Base-by-base conservation (phyloP, 768 basidiomycete genomes). In the Suillus americanus region DNA sequence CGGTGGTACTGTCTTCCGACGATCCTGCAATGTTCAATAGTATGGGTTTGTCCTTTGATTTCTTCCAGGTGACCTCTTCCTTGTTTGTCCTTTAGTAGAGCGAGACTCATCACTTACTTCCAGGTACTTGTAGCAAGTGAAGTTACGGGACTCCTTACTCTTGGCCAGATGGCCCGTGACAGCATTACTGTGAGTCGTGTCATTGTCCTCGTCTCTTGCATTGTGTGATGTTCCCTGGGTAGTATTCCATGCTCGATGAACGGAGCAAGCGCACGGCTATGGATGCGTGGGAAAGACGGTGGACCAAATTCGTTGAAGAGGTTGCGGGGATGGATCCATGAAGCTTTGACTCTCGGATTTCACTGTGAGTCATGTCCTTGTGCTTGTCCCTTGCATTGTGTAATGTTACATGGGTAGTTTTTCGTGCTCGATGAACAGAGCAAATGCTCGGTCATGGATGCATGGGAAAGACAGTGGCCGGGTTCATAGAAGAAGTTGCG, bases 1-100 rank as follows among this genome's bases (percentile, higher is more conserved):
- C 88, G 0, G 86, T 92, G 18, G 85, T 85, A 3, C 79, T 93
- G 10, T 86, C 81, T 68, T 89, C 87, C 3, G 91, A 92, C 69
- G 90, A 91, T 69, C 91, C 91, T 1, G 79, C 88, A 1, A 82
- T 87, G 20, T 92, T 92, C 68, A 89, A 87, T 18, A 89, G 86
- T 68, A 85, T 88, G 84, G 89, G 90, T 0, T 78, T 92, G 7
- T 86, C 88, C 1, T 92, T 84, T 71, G 91, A 91, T 75, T 91
- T 86, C 74, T 92, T 82, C 75, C 91, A 92, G 77, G 88, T 85
- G 67, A 65, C 73, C 33, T 14, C 2, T 20, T 63, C 57, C 23
- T 62, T 40, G 23, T 64, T 30, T 65, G 8, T 48, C 54, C n/a
- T 3, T 33, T 43, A 10, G 35, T 46, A 59, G 25, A 28, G 43